Evolutionary conservation across 305 asterid species (phyloP).

Genomic region (Euphrasia arctica): DNA sequence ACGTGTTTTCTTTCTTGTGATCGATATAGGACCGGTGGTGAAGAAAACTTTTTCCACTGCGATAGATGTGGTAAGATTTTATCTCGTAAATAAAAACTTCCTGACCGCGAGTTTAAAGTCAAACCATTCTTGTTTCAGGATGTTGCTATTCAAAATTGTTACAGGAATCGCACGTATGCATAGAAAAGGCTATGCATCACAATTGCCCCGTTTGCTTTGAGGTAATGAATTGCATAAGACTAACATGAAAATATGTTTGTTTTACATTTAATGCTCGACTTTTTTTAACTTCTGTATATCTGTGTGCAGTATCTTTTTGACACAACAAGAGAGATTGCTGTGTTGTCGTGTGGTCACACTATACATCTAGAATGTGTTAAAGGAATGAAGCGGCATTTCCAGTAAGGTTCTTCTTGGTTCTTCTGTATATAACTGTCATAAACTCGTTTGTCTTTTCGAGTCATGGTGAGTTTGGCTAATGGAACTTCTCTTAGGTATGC

Average conservation of each 20-base stretch:
- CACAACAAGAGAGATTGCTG: conserved; percentile 48
- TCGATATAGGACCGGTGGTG: conserved; percentile 69
- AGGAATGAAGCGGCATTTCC: conserved; percentile 57
- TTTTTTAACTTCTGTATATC: conserved; percentile 8
- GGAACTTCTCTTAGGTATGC: conserved; percentile 42
- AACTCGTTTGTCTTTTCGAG: neutral
- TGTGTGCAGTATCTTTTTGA: conserved; percentile 52
- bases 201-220: conserved; percentile 71
- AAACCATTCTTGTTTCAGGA: conserved; percentile 39
- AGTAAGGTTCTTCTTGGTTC: conserved; percentile 33
- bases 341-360: conserved; percentile 64
- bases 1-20: neutral
- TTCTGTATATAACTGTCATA: neutral
- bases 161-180: conserved; percentile 51
- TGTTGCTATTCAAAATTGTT: conserved; percentile 55
- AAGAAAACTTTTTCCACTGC: conserved; percentile 58
- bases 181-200: conserved; percentile 77
- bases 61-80: conserved; percentile 46
- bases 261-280: neutral
- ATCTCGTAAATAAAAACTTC: neutral
- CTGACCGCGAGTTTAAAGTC: neutral
- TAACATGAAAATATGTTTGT: neutral
- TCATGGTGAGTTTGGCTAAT: neutral
- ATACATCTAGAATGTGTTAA: conserved; percentile 58
- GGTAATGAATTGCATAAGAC: conserved; percentile 32